Evolutionary conservation across 176 grass and related monocot species (phyloP).

Genomic region (Carex littledalei): DNA sequence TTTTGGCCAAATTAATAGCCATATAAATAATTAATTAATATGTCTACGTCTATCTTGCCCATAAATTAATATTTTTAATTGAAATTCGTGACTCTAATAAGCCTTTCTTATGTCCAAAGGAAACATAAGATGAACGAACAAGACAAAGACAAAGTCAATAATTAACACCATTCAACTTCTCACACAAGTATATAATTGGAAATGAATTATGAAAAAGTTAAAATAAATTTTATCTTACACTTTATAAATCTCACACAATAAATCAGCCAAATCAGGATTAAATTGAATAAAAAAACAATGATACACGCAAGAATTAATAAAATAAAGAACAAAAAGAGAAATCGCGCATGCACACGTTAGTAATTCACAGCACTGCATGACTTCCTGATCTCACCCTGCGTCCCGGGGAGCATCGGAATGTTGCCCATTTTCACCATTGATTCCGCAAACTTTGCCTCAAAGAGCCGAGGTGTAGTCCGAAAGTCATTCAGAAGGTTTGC

Average conservation of each 20-base stretch:
- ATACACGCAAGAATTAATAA: background rate
- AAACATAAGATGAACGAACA: too few species aligned
- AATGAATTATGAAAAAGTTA: too few species aligned
- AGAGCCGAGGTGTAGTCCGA: conserved; percentile 11
- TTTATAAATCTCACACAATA: background rate
- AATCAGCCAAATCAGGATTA: background rate
- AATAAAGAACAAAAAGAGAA: background rate
- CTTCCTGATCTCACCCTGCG: conserved; percentile 18
- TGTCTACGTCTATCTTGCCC: too few species aligned
- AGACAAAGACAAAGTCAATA: too few species aligned
- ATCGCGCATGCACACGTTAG: conserved; percentile 2
- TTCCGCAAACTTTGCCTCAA: conserved; percentile 19
- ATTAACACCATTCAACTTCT: too few species aligned
- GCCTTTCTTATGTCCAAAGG: too few species aligned
- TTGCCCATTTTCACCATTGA: conserved; percentile 45
- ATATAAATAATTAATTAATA: too few species aligned
- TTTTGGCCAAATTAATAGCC: too few species aligned
- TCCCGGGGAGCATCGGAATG: conserved; percentile 10
- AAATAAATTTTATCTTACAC: background rate
- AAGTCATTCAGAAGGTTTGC: conserved; percentile 3
- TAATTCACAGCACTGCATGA: conserved; percentile 26
- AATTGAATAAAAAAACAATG: background rate
- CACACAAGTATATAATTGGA: too few species aligned
- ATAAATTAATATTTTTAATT: too few species aligned
- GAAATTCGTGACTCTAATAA: too few species aligned